These are phyloP conservation scores for Neolentinus lepideus DNA, from an alignment of 1,284 basidiomycete genomes.

Conservation along the genomic window DNA sequence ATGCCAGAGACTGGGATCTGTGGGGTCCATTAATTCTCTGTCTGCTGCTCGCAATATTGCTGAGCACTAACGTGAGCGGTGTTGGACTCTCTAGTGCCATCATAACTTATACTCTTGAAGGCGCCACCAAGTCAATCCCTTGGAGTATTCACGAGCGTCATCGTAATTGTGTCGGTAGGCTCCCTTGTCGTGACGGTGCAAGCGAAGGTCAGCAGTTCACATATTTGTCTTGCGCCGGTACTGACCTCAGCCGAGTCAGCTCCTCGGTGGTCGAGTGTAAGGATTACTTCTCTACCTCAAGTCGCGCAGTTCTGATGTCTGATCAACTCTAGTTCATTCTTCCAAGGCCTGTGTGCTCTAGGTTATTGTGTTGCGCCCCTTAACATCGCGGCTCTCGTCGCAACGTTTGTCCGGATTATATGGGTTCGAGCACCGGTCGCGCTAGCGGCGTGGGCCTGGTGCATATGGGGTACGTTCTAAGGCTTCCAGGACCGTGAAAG, in stretches of 20 bases:
- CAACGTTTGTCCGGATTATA: constrained; percentile 80
- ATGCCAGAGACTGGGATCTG: constrained; percentile 84
- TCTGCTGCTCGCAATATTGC: constrained; percentile 77
- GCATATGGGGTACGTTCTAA: constrained; percentile 77
- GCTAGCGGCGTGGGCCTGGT: constrained; percentile 86
- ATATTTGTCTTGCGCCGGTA: constrained; percentile 7
- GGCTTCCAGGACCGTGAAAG: neutral
- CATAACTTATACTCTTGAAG: constrained; percentile 30
- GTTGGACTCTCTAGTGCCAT: constrained; percentile 1
- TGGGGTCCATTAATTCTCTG: constrained; percentile 93
- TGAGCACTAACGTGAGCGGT: constrained; percentile 75
- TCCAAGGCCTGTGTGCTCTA: constrained; percentile 89
- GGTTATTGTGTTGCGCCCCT: constrained; percentile 91
- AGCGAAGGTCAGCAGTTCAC: constrained; percentile 62
- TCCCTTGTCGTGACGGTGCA: constrained; percentile 88
- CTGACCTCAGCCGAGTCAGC: constrained; percentile 27
- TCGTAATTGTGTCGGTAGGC: constrained; percentile 86
- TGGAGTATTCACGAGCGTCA: constrained; percentile 86
- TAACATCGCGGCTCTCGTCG: constrained; percentile 80
- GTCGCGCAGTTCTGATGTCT: constrained; percentile 1
- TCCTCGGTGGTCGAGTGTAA: constrained; percentile 92
- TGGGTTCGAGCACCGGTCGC: constrained; percentile 84
- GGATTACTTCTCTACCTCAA: constrained; percentile 16
- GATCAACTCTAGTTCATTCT: constrained; percentile 68
- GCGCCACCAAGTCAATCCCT: constrained; percentile 80